These are phyloP conservation scores for Ichthyophthirius multifiliis DNA, from an alignment of 169 alveolate species.

Conservation along the genomic window DNA sequence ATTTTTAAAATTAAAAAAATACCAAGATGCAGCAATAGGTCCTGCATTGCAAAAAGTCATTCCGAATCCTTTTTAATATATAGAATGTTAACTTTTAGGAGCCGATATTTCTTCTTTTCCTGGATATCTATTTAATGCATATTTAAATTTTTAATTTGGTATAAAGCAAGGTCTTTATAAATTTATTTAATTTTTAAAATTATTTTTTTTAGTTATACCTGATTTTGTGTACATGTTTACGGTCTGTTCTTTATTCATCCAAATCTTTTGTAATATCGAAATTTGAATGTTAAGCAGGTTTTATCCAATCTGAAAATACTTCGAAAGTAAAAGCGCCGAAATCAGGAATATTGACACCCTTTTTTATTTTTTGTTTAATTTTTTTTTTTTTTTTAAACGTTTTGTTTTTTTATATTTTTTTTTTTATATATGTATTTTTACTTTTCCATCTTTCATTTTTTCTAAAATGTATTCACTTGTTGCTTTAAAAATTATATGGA, in stretches of 20 bases:
- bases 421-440: background rate
- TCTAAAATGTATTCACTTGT: slow-evolving; percentile 40
- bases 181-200: background rate
- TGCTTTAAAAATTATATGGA: slow-evolving; percentile 38
- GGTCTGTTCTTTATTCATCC: slow-evolving; percentile 29
- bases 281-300: slow-evolving; percentile 27
- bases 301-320: slow-evolving; percentile 25
- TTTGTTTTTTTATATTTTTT: background rate
- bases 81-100: slow-evolving; percentile 40
- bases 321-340: slow-evolving; percentile 44
- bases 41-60: slow-evolving; percentile 49
- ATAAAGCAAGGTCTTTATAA: slow-evolving; percentile 51
- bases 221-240: slow-evolving; percentile 42
- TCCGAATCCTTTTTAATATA: slow-evolving; percentile 39
- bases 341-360: slow-evolving; percentile 38
- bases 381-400: background rate
- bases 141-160: slow-evolving; percentile 34
- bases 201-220: background rate
- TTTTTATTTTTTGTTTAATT: background rate
- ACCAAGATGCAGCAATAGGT: slow-evolving; percentile 51
- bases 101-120: slow-evolving; percentile 44
- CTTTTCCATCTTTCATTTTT: slow-evolving; percentile 37
- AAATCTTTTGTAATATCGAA: slow-evolving; percentile 37
- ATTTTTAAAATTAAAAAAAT: background rate
- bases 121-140: slow-evolving; percentile 29